Evolutionary conservation across 306 rosid genomes (phyloP).

Genomic region (Amphicarpaea edgeworthii): DNA sequence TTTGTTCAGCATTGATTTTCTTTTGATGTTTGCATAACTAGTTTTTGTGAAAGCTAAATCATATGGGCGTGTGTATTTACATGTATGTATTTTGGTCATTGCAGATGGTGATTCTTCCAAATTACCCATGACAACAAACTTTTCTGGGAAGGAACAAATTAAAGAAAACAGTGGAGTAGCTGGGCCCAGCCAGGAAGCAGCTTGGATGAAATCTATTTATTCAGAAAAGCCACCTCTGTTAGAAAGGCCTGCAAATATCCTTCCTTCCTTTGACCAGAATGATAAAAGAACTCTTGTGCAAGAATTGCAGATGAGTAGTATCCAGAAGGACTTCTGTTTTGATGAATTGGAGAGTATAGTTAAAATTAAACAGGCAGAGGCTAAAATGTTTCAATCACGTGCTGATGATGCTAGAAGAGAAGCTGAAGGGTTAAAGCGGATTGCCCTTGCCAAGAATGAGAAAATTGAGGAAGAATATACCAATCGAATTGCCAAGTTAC

Average conservation of each 20-base stretch:
- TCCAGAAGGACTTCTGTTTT: conserved; percentile 76
- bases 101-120: conserved; percentile 85
- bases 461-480: conserved; percentile 82
- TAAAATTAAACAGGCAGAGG: conserved; percentile 85
- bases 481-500: conserved; percentile 75
- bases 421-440: conserved; percentile 88
- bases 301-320: conserved; percentile 67
- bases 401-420: conserved; percentile 96
- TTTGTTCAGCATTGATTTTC: conserved; percentile 25
- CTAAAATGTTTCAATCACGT: conserved; percentile 90
- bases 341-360: conserved; percentile 91
- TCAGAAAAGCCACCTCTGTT: conserved; percentile 68
- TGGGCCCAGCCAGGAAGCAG: conserved; percentile 82
- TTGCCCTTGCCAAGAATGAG: conserved; percentile 86
- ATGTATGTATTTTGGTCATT: conserved; percentile 41
- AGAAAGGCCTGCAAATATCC: conserved; percentile 70
- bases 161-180: conserved; percentile 68
- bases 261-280: conserved; percentile 72
- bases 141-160: conserved; percentile 65
- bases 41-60: conserved; percentile 21
- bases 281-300: conserved; percentile 66
- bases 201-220: conserved; percentile 78
- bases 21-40: neutral
- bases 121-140: conserved; percentile 51
- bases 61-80: conserved; percentile 36